Evolutionary conservation across 1,284 basidiomycete genomes (phyloP).

Genomic region (Tilletia setariae): DNA sequence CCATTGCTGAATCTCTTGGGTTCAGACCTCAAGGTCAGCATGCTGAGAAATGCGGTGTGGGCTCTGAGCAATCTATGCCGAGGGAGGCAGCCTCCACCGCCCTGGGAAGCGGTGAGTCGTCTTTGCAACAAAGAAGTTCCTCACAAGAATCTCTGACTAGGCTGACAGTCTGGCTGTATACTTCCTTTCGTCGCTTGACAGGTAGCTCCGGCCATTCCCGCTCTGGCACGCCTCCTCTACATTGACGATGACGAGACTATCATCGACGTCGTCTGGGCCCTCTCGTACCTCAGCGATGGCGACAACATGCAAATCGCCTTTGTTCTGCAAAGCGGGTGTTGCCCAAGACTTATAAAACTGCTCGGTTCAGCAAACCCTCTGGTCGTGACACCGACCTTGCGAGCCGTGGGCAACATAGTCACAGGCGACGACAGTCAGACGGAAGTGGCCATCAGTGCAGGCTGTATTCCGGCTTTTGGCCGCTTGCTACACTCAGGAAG

Average conservation of each 20-base stretch:
- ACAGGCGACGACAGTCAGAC: slow-evolving; percentile 98
- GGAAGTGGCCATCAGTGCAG: slow-evolving; percentile 94
- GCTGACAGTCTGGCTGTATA: no score
- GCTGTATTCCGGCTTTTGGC: slow-evolving; percentile 86
- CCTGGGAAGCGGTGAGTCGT: not conserved
- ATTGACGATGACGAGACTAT: slow-evolving; percentile 98
- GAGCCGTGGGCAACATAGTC: slow-evolving; percentile 97
- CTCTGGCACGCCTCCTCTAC: slow-evolving; percentile 96
- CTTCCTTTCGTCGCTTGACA: slow-evolving; percentile 49
- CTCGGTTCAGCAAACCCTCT: slow-evolving; percentile 94
- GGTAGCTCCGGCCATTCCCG: slow-evolving; percentile 93
- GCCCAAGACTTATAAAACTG: slow-evolving; percentile 91
- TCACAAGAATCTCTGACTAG: no score
- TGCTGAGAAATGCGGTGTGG: slow-evolving; percentile 97
- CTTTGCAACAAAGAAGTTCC: no score
- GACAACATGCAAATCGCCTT: slow-evolving; percentile 99
- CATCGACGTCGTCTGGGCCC: slow-evolving; percentile 99
- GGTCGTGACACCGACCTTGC: slow-evolving; percentile 96
- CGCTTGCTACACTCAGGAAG: slow-evolving; percentile 88
- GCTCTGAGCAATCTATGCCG: slow-evolving; percentile 96
- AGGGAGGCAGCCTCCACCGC: slow-evolving; percentile 86
- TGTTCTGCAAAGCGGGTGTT: slow-evolving; percentile 96
- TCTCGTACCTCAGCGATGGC: slow-evolving; percentile 98
- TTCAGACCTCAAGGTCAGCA: slow-evolving; percentile 83
- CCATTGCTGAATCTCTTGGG: slow-evolving; percentile 59